These are phyloP conservation scores for Naganishia sp. DNA, from an alignment of 1,284 basidiomycete genomes.

Conservation along the genomic window DNA sequence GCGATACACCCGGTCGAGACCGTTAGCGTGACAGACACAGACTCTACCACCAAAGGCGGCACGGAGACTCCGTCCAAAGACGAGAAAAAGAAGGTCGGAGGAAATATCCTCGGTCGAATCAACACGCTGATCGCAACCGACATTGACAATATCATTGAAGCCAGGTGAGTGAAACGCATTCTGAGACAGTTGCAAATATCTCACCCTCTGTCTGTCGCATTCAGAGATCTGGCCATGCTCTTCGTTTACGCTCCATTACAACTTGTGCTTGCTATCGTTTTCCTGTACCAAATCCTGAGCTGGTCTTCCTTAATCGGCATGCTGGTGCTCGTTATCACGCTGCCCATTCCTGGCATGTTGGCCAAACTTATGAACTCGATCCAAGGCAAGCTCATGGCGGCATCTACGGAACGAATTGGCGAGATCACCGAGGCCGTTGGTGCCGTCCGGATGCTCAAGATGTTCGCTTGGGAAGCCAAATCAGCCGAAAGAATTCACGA, in stretches of 20 bases:
- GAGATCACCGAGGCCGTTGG: slow-evolving; percentile 57
- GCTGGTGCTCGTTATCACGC: slow-evolving; percentile 56
- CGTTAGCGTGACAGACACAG: not conserved
- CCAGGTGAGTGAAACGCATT: slow-evolving; percentile 29
- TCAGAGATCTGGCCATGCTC: slow-evolving; percentile 36
- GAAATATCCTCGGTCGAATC: slow-evolving; percentile 60
- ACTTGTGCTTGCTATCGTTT: slow-evolving; percentile 43
- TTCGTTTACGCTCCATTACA: slow-evolving; percentile 49
- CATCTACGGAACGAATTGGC: slow-evolving; percentile 60
- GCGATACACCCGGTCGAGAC: slow-evolving; percentile 6
- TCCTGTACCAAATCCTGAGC: slow-evolving; percentile 50
- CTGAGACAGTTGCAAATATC: not conserved
- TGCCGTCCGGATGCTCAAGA: slow-evolving; percentile 62
- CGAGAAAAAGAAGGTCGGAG: slow-evolving; percentile 36
- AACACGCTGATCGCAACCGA: slow-evolving; percentile 59
- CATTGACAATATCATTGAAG: slow-evolving; percentile 51
- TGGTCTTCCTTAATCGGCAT: slow-evolving; percentile 61
- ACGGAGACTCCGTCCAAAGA: slow-evolving; percentile 26
- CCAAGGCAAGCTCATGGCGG: slow-evolving; percentile 47
- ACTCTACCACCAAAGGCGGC: not conserved
- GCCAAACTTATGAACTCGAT: slow-evolving; percentile 46
- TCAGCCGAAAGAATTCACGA: slow-evolving; percentile 59
- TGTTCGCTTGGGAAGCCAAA: slow-evolving; percentile 68
- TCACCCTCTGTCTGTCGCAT: no score
- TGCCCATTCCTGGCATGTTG: slow-evolving; percentile 59